Conservation (phyloP, 768 basidiomycete species). For the Boletus reticulatus region DNA sequence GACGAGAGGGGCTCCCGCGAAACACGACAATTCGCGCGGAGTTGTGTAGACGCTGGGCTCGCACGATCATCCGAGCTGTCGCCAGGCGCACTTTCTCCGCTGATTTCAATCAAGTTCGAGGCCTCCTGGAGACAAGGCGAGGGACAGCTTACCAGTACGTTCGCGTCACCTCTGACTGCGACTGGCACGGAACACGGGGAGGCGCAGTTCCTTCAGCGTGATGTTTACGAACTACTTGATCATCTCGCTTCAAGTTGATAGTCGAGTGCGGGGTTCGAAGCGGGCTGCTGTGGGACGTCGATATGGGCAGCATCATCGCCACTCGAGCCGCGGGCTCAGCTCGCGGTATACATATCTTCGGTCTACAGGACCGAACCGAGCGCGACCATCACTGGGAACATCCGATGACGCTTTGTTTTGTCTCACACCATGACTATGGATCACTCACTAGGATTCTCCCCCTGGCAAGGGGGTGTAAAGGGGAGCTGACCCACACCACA, state of each 20-base stretch:
- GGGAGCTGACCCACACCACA: background rate
- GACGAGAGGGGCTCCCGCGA: constrained; percentile 15
- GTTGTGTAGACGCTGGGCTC: constrained; percentile 1
- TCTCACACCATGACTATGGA: background rate
- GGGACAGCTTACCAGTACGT: background rate
- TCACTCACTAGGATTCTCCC: constrained; percentile 4
- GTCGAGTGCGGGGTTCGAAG: constrained; percentile 21
- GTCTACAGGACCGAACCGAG: background rate
- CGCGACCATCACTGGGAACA: background rate
- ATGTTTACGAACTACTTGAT: constrained; percentile 7
- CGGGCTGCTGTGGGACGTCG: constrained; percentile 10
- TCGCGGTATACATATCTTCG: background rate
- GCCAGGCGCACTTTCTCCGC: background rate
- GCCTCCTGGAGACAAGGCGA: background rate
- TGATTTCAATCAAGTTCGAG: background rate
- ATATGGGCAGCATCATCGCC: background rate
- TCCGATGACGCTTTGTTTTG: background rate
- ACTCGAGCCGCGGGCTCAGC: constrained; percentile 1
- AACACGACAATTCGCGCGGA: constrained; percentile 5
- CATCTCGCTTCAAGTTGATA: constrained; percentile 9
- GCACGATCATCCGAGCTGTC: background rate
- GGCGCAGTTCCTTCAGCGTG: background rate
- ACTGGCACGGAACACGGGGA: constrained; percentile 6
- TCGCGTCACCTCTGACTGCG: constrained; percentile 2
- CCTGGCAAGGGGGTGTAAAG: constrained; percentile 1